Conservation (phyloP, 106 monocot species). For the Gastrodia elata region DNA sequence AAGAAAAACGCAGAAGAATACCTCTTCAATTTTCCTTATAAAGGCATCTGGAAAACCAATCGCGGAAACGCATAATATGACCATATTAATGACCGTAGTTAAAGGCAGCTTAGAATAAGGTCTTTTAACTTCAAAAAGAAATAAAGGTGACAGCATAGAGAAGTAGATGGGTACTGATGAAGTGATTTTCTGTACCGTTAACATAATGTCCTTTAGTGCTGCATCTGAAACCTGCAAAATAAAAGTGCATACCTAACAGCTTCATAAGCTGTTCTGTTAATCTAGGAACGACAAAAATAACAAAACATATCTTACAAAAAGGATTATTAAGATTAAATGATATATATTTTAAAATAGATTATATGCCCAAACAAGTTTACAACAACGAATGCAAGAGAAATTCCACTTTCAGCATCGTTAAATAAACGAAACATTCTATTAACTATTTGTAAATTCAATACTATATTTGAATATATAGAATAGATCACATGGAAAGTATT, state of each 20-base stretch:
- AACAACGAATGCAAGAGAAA: not conserved
- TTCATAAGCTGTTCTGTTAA: not conserved
- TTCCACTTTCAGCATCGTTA: not conserved
- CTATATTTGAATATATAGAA: not conserved
- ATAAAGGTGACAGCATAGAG: slow-evolving; percentile 53
- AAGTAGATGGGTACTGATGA: slow-evolving; percentile 33
- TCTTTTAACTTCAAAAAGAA: slow-evolving; percentile 53
- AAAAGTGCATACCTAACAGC: not conserved
- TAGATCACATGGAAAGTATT: not conserved
- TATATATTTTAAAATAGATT: not conserved
- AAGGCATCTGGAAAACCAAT: slow-evolving; percentile 83
- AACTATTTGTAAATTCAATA: not conserved
- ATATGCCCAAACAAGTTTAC: not conserved
- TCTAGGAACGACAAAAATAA: too few species aligned
- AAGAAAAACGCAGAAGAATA: slow-evolving; percentile 10
- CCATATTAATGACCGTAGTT: slow-evolving; percentile 25
- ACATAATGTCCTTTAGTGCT: slow-evolving; percentile 33
- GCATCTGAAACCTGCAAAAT: slow-evolving; percentile 40
- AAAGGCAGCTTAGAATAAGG: slow-evolving; percentile 31
- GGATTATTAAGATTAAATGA: not conserved
- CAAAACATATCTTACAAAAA: not conserved
- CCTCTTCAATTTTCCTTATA: slow-evolving; percentile 38
- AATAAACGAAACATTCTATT: not conserved
- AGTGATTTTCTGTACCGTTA: slow-evolving; percentile 18
- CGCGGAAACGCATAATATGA: slow-evolving; percentile 70